Conservation (phyloP, 2,329 filamentous ascomycete genomes). For the Colletotrichum endophyticum region DNA sequence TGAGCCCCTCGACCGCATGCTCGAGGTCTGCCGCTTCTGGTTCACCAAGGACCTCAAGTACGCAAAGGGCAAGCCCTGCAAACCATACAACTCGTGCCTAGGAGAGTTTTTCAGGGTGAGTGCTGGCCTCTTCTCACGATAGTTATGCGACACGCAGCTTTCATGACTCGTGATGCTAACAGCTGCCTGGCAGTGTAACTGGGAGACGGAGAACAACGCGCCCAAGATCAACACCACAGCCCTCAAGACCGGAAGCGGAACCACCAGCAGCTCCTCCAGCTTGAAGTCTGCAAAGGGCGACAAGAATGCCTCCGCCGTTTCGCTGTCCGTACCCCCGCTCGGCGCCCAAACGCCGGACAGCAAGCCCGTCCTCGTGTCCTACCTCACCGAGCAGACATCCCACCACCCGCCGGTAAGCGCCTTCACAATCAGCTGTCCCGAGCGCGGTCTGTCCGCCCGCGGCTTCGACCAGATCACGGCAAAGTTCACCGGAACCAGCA, state of each 20-base stretch:
- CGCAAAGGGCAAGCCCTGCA: constrained; percentile 97
- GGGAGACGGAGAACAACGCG: constrained; percentile 85
- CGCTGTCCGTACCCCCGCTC: constrained; percentile 56
- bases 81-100: constrained; percentile 96
- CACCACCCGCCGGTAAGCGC: constrained; percentile 98
- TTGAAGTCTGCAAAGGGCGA: constrained; percentile 48
- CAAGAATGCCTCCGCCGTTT: constrained; percentile 52
- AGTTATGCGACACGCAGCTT: background rate
- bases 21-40: constrained; percentile 95
- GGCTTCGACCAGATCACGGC: constrained; percentile 97
- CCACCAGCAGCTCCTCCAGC: constrained; percentile 50
- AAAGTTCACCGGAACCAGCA: constrained; percentile 95
- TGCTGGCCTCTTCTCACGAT: constrained; percentile 18
- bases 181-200: constrained; percentile 74
- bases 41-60: constrained; percentile 99
- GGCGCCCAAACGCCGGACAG: constrained; percentile 45
- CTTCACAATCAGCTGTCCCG: constrained; percentile 91
- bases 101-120: constrained; percentile 95
- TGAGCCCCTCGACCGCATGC: constrained; percentile 89
- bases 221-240: constrained; percentile 64
- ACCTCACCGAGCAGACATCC: constrained; percentile 96
- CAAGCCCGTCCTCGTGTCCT: constrained; percentile 79
- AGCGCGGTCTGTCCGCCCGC: constrained; percentile 84
- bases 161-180: background rate
- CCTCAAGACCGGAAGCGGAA: constrained; percentile 40